Conservation (phyloP, 202 grass and related monocot species). For the Hordeum pubiflorum region DNA sequence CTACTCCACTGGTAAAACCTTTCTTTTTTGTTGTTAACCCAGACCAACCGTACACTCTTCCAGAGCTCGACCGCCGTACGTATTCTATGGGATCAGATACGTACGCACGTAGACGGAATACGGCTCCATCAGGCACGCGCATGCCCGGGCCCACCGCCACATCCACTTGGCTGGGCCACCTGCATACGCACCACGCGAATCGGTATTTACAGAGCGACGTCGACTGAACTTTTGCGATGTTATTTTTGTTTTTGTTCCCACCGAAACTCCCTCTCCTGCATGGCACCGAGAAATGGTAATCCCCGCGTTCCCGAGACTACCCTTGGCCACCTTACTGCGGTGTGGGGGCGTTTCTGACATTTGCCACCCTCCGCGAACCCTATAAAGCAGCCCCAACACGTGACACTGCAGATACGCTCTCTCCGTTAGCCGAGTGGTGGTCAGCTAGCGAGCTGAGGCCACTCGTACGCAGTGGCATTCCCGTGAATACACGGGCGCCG, state of each 20-base stretch:
- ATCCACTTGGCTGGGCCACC: not conserved
- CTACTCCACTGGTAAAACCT: too few relatives aligned
- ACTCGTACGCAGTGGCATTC: slow-evolving; percentile 16
- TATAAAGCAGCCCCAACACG: slow-evolving; percentile 29
- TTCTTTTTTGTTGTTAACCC: too few relatives aligned
- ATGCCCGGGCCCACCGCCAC: not conserved
- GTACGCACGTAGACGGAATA: not conserved
- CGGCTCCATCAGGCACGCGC: not conserved
- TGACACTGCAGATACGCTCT: not conserved
- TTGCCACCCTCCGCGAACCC: not conserved
- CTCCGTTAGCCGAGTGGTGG: not conserved
- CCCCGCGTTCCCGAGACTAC: not conserved
- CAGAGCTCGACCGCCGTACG: not conserved
- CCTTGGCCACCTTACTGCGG: not conserved
- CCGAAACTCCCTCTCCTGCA: not conserved
- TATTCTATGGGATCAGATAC: not conserved
- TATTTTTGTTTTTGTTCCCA: not conserved
- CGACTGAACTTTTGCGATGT: not conserved
- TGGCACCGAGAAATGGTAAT: not conserved
- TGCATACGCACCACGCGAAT: not conserved
- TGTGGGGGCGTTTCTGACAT: not conserved
- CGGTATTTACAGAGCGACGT: not conserved
- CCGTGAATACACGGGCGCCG: not conserved
- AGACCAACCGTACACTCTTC: not conserved
- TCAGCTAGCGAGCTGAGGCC: slow-evolving; percentile 14